phyloP scores from a whole-genome alignment of 495 filamentous ascomycete genomes.

The Tuber brumale region DNA sequence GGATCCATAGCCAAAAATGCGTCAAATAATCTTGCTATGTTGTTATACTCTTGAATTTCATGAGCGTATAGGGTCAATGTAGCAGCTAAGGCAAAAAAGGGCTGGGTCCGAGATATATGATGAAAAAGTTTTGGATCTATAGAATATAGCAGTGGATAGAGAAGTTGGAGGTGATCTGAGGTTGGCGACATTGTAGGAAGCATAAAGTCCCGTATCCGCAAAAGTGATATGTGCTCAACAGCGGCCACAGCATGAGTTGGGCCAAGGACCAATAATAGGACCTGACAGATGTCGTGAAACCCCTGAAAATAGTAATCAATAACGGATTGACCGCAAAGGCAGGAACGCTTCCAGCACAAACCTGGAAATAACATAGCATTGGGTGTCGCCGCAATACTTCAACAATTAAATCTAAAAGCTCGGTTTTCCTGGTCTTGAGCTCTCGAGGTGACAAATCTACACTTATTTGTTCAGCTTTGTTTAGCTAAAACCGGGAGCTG shows the following conservation, averaged over 20 bases:
- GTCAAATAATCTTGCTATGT: slow-evolving; percentile 85
- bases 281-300: slow-evolving; percentile 96
- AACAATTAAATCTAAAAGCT: slow-evolving; percentile 42
- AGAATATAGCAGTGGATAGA: slow-evolving; percentile 68
- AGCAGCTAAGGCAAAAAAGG: slow-evolving; percentile 85
- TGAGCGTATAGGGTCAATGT: slow-evolving; percentile 94
- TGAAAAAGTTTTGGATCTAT: slow-evolving; percentile 60
- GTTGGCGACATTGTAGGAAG: slow-evolving; percentile 78
- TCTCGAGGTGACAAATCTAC: slow-evolving; percentile 43
- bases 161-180: slow-evolving; percentile 70
- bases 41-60: slow-evolving; percentile 81
- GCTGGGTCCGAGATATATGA: slow-evolving; percentile 70
- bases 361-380: slow-evolving; percentile 87
- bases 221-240: slow-evolving; percentile 70
- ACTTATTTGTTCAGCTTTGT: slow-evolving; percentile 41
- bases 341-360: slow-evolving; percentile 13
- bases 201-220: slow-evolving; percentile 96
- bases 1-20: slow-evolving; percentile 78
- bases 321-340: not conserved
- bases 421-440: slow-evolving; percentile 48
- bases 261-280: slow-evolving; percentile 80
- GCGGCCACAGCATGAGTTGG: slow-evolving; percentile 49
- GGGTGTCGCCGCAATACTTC: slow-evolving; percentile 59
- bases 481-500: slow-evolving; percentile 40
- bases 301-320: slow-evolving; percentile 46